These are phyloP conservation scores for Lodderomyces beijingensis DNA, from an alignment of 1,139 yeast genomes.

Conservation along the genomic window DNA sequence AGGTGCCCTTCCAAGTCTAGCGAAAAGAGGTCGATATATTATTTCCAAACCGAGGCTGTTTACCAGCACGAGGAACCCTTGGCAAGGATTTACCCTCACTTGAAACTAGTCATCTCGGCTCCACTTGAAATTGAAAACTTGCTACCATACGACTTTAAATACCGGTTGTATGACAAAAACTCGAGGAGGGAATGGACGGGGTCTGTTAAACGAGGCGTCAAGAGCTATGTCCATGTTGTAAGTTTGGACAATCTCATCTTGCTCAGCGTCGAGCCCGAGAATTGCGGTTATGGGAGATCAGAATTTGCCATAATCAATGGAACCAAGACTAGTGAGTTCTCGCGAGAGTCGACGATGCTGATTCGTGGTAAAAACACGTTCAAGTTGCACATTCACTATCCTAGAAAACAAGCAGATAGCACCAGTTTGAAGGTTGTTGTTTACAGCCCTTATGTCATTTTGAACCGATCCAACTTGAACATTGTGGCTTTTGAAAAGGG, in stretches of 20 bases:
- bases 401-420: constrained; percentile 35
- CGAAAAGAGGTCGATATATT: constrained; percentile 46
- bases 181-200: constrained; percentile 70
- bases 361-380: constrained; percentile 35
- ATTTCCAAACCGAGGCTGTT: constrained; percentile 71
- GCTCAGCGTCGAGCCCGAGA: constrained; percentile 65
- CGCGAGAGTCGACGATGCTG: constrained; percentile 48
- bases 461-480: constrained; percentile 75
- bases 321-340: constrained; percentile 50
- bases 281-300: constrained; percentile 61
- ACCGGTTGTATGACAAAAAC: constrained; percentile 73
- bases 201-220: constrained; percentile 56
- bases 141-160: constrained; percentile 76
- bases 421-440: constrained; percentile 63
- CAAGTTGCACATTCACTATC: constrained; percentile 62
- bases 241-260: constrained; percentile 67
- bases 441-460: constrained; percentile 77
- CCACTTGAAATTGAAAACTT: constrained; percentile 84
- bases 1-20: constrained; percentile 48
- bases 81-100: constrained; percentile 75
- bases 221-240: constrained; percentile 75
- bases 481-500: constrained; percentile 55
- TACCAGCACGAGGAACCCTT: constrained; percentile 64
- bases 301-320: constrained; percentile 80
- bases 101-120: constrained; percentile 74